These are phyloP conservation scores for Moelleriella libera DNA, from an alignment of 2,329 filamentous ascomycete species.

Conservation along the genomic window DNA sequence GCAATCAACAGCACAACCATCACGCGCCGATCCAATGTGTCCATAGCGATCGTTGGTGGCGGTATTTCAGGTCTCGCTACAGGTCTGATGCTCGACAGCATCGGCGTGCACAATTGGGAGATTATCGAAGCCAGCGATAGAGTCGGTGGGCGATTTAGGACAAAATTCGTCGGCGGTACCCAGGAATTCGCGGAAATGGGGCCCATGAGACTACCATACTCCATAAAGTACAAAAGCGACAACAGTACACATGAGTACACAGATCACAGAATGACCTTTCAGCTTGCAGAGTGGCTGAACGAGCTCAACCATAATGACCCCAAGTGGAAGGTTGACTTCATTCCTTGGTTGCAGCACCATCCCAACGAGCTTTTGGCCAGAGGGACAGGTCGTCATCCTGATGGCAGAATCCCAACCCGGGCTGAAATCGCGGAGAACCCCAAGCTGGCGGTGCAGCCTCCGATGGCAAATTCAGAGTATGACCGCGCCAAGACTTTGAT, in stretches of 20 bases:
- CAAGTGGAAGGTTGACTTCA: constrained; percentile 22
- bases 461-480: constrained; percentile 7
- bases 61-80: constrained; percentile 17
- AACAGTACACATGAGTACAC: constrained; percentile 26
- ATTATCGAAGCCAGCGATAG: constrained; percentile 26
- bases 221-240: constrained; percentile 22
- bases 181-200: constrained; percentile 23
- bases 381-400: constrained; percentile 10
- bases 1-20: constrained; percentile 15
- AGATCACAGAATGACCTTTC: constrained; percentile 27
- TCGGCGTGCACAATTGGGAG: constrained; percentile 28
- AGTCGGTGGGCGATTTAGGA: constrained; percentile 27
- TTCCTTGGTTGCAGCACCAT: constrained; percentile 23
- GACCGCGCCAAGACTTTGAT: constrained; percentile 9
- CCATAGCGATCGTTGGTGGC: constrained; percentile 19
- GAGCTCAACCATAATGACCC: constrained; percentile 18
- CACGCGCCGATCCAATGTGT: constrained; percentile 8
- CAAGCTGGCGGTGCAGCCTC: constrained; percentile 11
- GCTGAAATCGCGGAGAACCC: constrained; percentile 5
- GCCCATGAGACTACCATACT: constrained; percentile 27
- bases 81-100: constrained; percentile 23
- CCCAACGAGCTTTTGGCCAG: constrained; percentile 16
- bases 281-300: constrained; percentile 25
- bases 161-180: constrained; percentile 24
- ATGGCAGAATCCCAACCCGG: constrained; percentile 11